Evolutionary conservation across 805 yeast genomes (phyloP), one percentile per base, ranked within the genome.

Genomic region (Ogataea salicorniae): DNA sequence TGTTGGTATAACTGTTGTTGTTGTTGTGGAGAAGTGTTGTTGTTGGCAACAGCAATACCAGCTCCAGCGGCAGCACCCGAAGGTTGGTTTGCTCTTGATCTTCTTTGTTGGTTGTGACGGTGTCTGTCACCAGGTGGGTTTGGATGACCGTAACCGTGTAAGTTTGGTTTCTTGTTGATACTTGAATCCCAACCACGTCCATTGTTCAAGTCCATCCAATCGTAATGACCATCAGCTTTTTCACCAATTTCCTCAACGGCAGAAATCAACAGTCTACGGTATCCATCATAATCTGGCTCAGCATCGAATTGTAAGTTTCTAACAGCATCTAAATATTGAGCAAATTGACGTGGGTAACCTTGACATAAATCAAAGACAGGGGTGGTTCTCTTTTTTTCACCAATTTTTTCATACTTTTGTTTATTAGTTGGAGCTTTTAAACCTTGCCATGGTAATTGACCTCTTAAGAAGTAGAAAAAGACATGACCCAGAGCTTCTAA

Each of bases 391-490:
- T 94, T 94, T 73, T 90, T 92, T 64, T 91, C 95, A 50, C 99
- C 98, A 66, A 94, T 94, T 66, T 90, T 91, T 67, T 94, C 98
- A 69, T 94, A 94, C 71, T 94, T 94, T 61, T 89, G 97, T 70
- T 94, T 92, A 74, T 94, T 94, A 37, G 96, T 91, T 55, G 97
- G 97, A 6, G 99, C 99, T 68, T 94, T 92, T 57, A 94, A 76
- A 23, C 99, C 99, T 73, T 94, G 99, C 99, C 99, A 94, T 52
- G 99, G 99, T 61, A 94, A 74, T 49, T 88, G 87, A 41, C 99
- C 99, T 59, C 95, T 80, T 55, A 92, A 69, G 68, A 94, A 94
- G 70, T 94, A 94, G 74, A 94, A 87, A 62, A 94, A 89, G 8
- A 94, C 99, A 67, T 94, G 97, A 34, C 97, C 99, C 62, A 94